These are phyloP conservation scores for Acacia confusa DNA, from an alignment of 306 rosid genomes.

Conservation along the genomic window DNA sequence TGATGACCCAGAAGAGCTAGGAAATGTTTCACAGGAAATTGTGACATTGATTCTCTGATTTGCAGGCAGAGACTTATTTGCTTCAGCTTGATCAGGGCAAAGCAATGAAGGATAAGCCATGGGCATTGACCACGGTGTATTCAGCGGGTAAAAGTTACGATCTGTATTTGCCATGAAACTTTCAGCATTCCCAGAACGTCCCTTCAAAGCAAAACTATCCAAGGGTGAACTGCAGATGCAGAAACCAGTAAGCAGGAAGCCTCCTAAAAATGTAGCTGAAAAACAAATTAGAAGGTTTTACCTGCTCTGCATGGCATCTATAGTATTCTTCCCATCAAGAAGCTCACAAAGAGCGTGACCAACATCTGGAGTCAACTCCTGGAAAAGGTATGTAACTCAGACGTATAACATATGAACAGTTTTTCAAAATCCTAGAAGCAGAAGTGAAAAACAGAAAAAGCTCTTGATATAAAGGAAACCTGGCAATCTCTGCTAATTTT, in stretches of 20 bases:
- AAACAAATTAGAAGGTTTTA: conserved; percentile 11
- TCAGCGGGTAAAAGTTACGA: conserved; percentile 36
- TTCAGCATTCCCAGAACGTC: conserved; percentile 44
- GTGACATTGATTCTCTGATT: conserved; percentile 47
- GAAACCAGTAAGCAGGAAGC: conserved; percentile 32
- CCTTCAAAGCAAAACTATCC: conserved; percentile 48
- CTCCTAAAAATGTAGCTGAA: conserved; percentile 4
- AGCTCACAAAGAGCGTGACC: conserved; percentile 84
- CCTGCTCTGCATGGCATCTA: conserved; percentile 15
- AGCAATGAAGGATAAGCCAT: conserved; percentile 43
- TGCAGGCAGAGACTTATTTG: conserved; percentile 40
- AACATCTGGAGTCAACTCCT: conserved; percentile 77
- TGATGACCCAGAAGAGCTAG: conserved; percentile 35
- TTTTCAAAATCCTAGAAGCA: conserved; percentile 7
- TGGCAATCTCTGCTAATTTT: conserved; percentile 90
- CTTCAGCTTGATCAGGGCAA: conserved; percentile 55
- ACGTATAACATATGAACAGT: conserved; percentile 19
- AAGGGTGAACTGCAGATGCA: conserved; percentile 45
- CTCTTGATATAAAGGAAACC: conserved; percentile 42
- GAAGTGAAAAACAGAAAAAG: neutral
- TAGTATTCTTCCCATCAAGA: conserved; percentile 54
- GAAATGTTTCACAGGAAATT: conserved; percentile 34
- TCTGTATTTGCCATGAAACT: conserved; percentile 50
- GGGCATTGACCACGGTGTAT: conserved; percentile 63
- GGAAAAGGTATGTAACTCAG: conserved; percentile 31